Evolutionary conservation across 1,139 yeast genomes (phyloP).

Genomic region (Magnusiomyces tetraspermus): DNA sequence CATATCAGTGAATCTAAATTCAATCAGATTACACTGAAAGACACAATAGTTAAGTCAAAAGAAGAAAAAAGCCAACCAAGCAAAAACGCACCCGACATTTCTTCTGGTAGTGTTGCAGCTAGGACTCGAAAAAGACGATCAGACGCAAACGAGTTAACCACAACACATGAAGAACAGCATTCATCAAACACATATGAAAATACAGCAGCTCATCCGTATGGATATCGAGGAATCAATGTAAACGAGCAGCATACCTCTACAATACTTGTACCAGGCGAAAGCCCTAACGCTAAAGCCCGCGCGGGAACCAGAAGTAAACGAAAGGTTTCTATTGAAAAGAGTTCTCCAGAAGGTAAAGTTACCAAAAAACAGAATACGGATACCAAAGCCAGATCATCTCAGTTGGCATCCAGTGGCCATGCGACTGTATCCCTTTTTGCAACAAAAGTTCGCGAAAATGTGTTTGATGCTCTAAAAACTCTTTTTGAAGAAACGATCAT

Average conservation of each 20-base stretch:
- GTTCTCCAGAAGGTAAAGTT: neutral
- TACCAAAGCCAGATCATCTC: neutral
- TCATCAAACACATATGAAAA: too few species aligned
- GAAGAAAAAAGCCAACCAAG: too few species aligned
- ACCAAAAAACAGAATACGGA: neutral
- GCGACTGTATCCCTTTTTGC: neutral
- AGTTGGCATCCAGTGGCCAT: neutral
- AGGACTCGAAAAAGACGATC: neutral
- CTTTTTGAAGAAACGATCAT: conserved; percentile 36
- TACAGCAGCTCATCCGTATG: too few species aligned
- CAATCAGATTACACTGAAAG: neutral
- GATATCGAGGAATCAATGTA: too few species aligned
- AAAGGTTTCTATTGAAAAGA: neutral
- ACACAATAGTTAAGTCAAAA: neutral
- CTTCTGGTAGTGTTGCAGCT: neutral
- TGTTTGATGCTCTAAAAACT: conserved; percentile 34
- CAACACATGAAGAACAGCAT: too few species aligned
- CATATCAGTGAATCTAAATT: neutral
- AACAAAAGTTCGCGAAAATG: conserved; percentile 34
- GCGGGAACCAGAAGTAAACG: neutral
- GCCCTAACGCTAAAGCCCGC: neutral
- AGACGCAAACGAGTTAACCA: too few species aligned
- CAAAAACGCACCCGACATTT: too few species aligned
- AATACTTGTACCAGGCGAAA: neutral
- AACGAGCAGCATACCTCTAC: too few species aligned